These are phyloP conservation scores for Ambrosiella beaveri DNA, from an alignment of 2,329 filamentous ascomycete genomes.

Conservation along the genomic window DNA sequence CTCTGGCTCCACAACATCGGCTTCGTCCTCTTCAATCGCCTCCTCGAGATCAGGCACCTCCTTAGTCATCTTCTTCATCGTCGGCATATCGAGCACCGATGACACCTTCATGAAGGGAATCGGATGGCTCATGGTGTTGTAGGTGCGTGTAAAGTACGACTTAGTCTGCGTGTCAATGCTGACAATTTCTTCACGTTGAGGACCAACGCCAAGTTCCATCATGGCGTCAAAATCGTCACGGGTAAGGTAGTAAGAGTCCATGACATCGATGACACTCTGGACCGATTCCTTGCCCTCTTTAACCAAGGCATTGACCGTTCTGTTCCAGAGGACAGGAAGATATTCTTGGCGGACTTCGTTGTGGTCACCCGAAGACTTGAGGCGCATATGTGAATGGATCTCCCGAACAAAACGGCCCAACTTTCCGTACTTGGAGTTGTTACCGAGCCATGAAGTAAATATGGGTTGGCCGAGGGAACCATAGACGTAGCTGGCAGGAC, in stretches of 20 bases:
- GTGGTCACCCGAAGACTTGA: constrained; percentile 75
- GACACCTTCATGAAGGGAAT: constrained; percentile 93
- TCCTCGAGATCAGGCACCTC: constrained; percentile 90
- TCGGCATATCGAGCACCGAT: constrained; percentile 32
- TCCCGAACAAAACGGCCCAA: constrained; percentile 73
- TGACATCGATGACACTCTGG: constrained; percentile 70
- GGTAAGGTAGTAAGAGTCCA: constrained; percentile 94
- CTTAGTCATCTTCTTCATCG: constrained; percentile 51
- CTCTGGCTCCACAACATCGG: constrained; percentile 41
- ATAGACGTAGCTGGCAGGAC: constrained; percentile 71
- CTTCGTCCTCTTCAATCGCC: constrained; percentile 82
- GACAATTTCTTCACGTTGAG: constrained; percentile 57
- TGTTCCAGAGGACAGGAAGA: constrained; percentile 70
- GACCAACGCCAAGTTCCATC: constrained; percentile 75
- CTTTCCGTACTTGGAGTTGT: constrained; percentile 74
- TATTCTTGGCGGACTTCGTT: constrained; percentile 93
- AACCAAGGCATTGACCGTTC: constrained; percentile 57
- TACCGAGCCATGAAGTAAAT: constrained; percentile 87
- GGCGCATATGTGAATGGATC: constrained; percentile 91
- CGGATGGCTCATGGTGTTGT: constrained; percentile 74
- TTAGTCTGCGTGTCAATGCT: constrained; percentile 77
- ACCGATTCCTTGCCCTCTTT: constrained; percentile 68
- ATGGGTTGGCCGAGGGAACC: constrained; percentile 58
- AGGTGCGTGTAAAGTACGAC: constrained; percentile 72
- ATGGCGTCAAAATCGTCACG: constrained; percentile 90